A percentile compares a stretch with the other conserved stretches of the same genome.
Evolutionary conservation across 305 asterid genomes (phyloP).

Genomic region (Fraxinus nigra): DNA sequence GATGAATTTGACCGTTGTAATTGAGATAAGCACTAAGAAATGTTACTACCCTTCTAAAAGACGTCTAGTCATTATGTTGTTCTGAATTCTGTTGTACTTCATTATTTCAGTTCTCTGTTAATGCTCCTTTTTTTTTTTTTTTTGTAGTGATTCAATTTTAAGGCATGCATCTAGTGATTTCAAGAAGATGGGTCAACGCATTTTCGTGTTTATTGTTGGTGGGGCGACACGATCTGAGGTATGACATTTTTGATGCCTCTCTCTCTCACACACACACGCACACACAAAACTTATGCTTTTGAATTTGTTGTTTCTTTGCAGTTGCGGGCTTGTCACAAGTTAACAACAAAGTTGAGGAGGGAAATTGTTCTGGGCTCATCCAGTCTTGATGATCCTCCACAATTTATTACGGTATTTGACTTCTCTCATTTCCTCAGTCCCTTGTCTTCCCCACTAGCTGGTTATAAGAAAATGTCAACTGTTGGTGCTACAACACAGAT

Average conservation of each 20-base stretch:
- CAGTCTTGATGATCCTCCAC: slow-evolving; percentile 94
- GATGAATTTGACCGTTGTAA: neutral
- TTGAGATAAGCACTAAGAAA: neutral
- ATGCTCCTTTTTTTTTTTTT: neutral
- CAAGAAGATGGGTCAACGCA: slow-evolving; percentile 92
- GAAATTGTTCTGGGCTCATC: slow-evolving; percentile 93
- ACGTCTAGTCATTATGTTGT: too few species aligned
- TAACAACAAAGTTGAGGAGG: slow-evolving; percentile 77
- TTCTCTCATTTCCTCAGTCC: slow-evolving; percentile 11
- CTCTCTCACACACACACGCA: neutral
- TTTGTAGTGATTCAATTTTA: slow-evolving; percentile 73
- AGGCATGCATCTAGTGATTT: slow-evolving; percentile 91
- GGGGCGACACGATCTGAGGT: slow-evolving; percentile 99
- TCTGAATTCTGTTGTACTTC: neutral
- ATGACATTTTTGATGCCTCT: slow-evolving; percentile 1
- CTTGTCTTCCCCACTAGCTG: neutral
- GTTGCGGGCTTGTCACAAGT: slow-evolving; percentile 93
- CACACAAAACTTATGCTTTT: neutral
- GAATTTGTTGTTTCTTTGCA: slow-evolving; percentile 30
- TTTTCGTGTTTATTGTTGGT: slow-evolving; percentile 93
- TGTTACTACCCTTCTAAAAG: neutral
- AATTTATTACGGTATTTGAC: slow-evolving; percentile 75
- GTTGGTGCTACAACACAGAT: neutral
- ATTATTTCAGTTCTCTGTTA: neutral
- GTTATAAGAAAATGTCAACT: neutral